These are phyloP conservation scores for Aspergillus sp. DNA, from an alignment of 2,329 filamentous ascomycete genomes.

Conservation along the genomic window DNA sequence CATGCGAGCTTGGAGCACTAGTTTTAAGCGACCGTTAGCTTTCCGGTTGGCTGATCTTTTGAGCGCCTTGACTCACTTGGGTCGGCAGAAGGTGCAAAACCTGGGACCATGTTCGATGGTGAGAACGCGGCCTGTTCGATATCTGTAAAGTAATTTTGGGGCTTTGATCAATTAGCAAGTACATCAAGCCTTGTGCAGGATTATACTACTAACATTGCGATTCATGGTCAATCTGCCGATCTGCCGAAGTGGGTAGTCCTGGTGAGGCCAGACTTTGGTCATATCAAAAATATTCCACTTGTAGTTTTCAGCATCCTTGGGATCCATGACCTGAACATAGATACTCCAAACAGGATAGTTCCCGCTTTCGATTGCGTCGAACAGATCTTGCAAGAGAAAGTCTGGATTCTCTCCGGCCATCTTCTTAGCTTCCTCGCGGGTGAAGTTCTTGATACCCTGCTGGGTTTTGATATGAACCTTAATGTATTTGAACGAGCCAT, in stretches of 20 bases:
- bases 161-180: slow-evolving; percentile 8
- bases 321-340: slow-evolving; percentile 66
- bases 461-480: slow-evolving; percentile 46
- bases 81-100: slow-evolving; percentile 57
- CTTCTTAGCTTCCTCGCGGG: slow-evolving; percentile 63
- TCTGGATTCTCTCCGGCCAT: slow-evolving; percentile 66
- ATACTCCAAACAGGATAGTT: slow-evolving; percentile 69
- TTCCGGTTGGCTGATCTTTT: slow-evolving; percentile 4
- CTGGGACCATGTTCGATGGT: slow-evolving; percentile 58
- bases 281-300: slow-evolving; percentile 78
- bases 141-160: slow-evolving; percentile 58
- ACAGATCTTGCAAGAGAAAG: slow-evolving; percentile 69
- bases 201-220: slow-evolving; percentile 49
- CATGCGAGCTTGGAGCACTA: slow-evolving; percentile 53
- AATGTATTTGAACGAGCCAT: slow-evolving; percentile 57
- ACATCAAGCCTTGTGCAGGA: background rate
- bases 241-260: slow-evolving; percentile 63
- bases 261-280: slow-evolving; percentile 77
- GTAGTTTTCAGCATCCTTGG: slow-evolving; percentile 64
- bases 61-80: slow-evolving; percentile 32
- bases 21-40: slow-evolving; percentile 2
- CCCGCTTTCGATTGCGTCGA: slow-evolving; percentile 63
- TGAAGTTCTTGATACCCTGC: slow-evolving; percentile 45
- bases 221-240: slow-evolving; percentile 73
- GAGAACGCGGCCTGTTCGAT: slow-evolving; percentile 63